phyloP scores from a whole-genome alignment of 2,329 filamentous ascomycete species.

The Penicillium sp. region DNA sequence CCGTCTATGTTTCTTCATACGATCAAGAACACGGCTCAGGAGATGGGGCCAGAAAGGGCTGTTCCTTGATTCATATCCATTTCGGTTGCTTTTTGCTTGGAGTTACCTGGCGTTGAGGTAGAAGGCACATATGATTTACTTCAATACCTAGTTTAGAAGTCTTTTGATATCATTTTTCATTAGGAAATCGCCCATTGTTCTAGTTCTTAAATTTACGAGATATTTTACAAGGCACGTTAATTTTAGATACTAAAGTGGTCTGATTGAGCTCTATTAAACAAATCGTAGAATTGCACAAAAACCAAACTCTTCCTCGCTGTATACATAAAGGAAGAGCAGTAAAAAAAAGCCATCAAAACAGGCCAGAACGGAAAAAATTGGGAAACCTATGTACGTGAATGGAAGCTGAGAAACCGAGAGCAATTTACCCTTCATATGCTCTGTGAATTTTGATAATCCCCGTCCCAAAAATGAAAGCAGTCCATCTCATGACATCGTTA shows the following conservation, averaged over 20 bases:
- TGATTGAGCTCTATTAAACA: neutral
- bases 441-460: constrained; percentile 9
- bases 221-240: neutral
- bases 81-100: neutral
- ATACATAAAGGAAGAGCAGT: neutral
- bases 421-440: neutral
- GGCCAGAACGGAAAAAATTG: neutral
- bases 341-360: constrained; percentile 1
- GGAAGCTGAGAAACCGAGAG: neutral
- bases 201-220: neutral
- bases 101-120: neutral
- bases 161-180: neutral
- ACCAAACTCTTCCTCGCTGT: neutral
- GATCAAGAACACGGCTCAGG: constrained; percentile 21
- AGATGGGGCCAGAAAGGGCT: constrained; percentile 20
- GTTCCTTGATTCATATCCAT: constrained; percentile 13
- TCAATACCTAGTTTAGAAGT: neutral
- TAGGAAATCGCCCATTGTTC: neutral
- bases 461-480: constrained; percentile 12
- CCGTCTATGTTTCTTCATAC: constrained; percentile 28
- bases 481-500: constrained; percentile 24
- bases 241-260: neutral
- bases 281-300: neutral
- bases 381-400: constrained; percentile 10
- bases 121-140: neutral